phyloP scores from a whole-genome alignment of 306 rosid genomes.

The Casuarina cunninghamiana region DNA sequence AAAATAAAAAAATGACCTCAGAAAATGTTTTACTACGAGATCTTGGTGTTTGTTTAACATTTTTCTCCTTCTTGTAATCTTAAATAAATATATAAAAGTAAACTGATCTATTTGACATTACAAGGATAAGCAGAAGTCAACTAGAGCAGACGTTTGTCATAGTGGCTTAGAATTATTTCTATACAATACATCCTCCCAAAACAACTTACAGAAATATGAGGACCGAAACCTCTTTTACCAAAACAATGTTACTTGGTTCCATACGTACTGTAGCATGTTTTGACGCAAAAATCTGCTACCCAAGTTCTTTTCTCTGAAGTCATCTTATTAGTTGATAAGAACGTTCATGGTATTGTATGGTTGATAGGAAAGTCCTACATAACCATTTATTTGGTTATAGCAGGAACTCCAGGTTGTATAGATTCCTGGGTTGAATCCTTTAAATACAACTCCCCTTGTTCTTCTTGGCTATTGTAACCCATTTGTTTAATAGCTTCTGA shows the following conservation, averaged over 20 bases:
- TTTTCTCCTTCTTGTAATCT: not conserved
- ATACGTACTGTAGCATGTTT: not conserved
- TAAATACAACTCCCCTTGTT: too few relatives aligned
- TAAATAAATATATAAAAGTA: not conserved
- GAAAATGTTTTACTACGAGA: not conserved
- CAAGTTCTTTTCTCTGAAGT: not conserved
- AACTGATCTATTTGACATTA: not conserved
- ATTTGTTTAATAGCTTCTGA: too few relatives aligned
- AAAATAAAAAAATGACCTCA: not conserved
- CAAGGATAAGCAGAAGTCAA: not conserved
- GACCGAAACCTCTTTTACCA: not conserved
- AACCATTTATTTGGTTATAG: too few relatives aligned
- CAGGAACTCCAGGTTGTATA: too few relatives aligned
- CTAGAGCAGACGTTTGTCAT: not conserved
- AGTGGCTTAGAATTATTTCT: not conserved
- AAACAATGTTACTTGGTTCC: not conserved
- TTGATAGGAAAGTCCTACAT: too few relatives aligned
- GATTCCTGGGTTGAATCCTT: too few relatives aligned
- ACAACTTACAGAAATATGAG: not conserved
- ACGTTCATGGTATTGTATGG: too few relatives aligned
- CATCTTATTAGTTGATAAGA: not conserved
- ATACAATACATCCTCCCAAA: not conserved
- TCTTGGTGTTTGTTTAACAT: not conserved
- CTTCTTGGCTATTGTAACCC: too few relatives aligned
- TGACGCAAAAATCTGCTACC: not conserved